A percentile compares a stretch with the other conserved stretches of the same genome.
Evolutionary conservation across 805 yeast species (phyloP).

Genomic region (Wickerhamiella azymoides): DNA sequence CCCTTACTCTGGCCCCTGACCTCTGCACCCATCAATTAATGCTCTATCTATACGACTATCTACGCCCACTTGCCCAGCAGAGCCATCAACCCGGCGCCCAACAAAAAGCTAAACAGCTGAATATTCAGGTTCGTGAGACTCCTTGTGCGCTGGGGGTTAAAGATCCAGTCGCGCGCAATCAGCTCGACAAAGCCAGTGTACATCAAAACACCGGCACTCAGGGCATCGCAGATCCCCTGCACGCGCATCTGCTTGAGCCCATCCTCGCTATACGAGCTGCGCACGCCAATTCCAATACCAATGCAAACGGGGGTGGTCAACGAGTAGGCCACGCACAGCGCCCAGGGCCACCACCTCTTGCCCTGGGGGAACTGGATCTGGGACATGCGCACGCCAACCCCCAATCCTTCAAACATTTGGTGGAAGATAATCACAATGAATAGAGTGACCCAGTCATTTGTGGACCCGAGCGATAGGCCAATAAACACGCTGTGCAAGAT

Average conservation of each 20-base stretch:
- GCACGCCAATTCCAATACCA: conserved; percentile 62
- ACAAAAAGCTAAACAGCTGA: conserved; percentile 31
- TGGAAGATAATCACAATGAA: conserved; percentile 59
- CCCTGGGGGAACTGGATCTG: conserved; percentile 40
- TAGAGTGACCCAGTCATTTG: conserved; percentile 49
- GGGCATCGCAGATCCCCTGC: conserved; percentile 52
- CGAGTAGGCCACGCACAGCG: conserved; percentile 36
- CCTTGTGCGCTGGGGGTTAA: conserved; percentile 30
- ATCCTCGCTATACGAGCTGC: conserved; percentile 40
- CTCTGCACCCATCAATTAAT: too few species aligned
- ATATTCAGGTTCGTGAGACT: conserved; percentile 31
- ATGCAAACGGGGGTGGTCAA: conserved; percentile 55
- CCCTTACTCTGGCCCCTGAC: too few species aligned
- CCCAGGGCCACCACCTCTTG: conserved; percentile 39
- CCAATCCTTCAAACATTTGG: conserved; percentile 69
- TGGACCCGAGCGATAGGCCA: conserved; percentile 52
- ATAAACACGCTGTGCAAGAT: conserved; percentile 66
- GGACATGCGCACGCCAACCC: conserved; percentile 58
- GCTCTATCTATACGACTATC: conserved; percentile 1
- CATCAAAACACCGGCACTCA: conserved; percentile 57
- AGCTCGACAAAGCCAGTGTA: conserved; percentile 65
- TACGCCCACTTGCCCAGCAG: conserved; percentile 65
- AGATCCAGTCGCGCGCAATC: conserved; percentile 58
- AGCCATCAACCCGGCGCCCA: conserved; percentile 62
- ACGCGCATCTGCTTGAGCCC: conserved; percentile 42